A percentile compares a stretch with the other conserved stretches of the same genome.
phyloP scores from a whole-genome alignment of 2,329 filamentous ascomycete species.

The Botryotinia globosa region DNA sequence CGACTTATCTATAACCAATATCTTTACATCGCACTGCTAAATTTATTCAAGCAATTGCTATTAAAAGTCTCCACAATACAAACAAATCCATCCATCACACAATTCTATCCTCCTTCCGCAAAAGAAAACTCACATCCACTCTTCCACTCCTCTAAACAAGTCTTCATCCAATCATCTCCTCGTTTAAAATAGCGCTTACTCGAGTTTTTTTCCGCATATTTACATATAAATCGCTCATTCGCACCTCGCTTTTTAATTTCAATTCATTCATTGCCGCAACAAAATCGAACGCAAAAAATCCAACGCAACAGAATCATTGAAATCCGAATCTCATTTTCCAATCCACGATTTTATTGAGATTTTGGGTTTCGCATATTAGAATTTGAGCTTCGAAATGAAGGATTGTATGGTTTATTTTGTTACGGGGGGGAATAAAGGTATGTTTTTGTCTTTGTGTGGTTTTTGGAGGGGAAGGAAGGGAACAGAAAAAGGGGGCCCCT shows the following conservation, averaged over 20 bases:
- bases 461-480: too few species aligned
- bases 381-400: conserved; percentile 18
- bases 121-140: neutral
- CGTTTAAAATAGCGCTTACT: neutral
- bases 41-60: too few species aligned
- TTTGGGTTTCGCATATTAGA: neutral
- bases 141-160: too few species aligned
- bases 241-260: neutral
- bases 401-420: conserved; percentile 29
- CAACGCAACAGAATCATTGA: neutral
- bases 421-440: conserved; percentile 36
- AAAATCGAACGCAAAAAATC: neutral
- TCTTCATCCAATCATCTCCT: neutral
- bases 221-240: neutral
- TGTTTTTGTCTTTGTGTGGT: neutral
- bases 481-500: neutral
- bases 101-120: neutral
- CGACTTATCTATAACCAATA: neutral
- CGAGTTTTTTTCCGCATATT: neutral
- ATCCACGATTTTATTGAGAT: neutral
- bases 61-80: neutral
- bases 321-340: too few species aligned
- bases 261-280: neutral
- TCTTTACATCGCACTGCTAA: neutral
- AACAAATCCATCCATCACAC: neutral